A percentile compares a stretch with the other conserved stretches of the same genome.
phyloP scores from a whole-genome alignment of 2,329 filamentous ascomycete species.

The Raffaelea albimanens region DNA sequence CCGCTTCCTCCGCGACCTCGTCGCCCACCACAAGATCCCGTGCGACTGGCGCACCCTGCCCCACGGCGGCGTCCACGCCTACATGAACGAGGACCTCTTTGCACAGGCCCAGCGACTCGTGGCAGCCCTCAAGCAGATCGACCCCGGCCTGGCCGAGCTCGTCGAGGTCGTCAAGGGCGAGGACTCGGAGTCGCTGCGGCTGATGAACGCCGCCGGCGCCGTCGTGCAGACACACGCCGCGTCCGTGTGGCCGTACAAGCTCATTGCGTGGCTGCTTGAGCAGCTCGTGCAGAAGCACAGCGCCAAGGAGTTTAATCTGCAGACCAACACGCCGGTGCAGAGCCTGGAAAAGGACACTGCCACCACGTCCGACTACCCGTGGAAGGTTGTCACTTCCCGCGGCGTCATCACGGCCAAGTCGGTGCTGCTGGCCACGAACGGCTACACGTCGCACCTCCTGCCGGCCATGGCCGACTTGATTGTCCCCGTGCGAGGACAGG shows the following conservation, averaged over 20 bases:
- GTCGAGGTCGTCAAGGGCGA: conserved; percentile 28
- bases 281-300: conserved; percentile 33
- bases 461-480: conserved; percentile 62
- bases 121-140: conserved; percentile 33
- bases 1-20: conserved; percentile 45
- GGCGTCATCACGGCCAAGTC: conserved; percentile 54
- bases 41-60: conserved; percentile 60
- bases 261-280: conserved; percentile 64
- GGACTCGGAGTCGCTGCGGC: conserved; percentile 29
- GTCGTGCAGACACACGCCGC: conserved; percentile 57
- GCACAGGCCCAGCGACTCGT: conserved; percentile 41
- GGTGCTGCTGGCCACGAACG: conserved; percentile 75
- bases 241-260: conserved; percentile 75
- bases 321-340: conserved; percentile 61
- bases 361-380: conserved; percentile 23
- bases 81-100: conserved; percentile 48
- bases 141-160: conserved; percentile 47
- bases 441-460: conserved; percentile 68
- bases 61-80: conserved; percentile 48
- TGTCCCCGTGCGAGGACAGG: conserved; percentile 67
- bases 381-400: conserved; percentile 57
- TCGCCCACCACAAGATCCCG: conserved; percentile 46
- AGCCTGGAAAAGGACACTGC: conserved; percentile 19
- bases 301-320: conserved; percentile 52
- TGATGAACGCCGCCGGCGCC: conserved; percentile 47